A percentile compares a stretch with the other conserved stretches of the same genome.
Conservation (phyloP, 176 grass and related monocot species). For the Phyllostachys edulis region DNA sequence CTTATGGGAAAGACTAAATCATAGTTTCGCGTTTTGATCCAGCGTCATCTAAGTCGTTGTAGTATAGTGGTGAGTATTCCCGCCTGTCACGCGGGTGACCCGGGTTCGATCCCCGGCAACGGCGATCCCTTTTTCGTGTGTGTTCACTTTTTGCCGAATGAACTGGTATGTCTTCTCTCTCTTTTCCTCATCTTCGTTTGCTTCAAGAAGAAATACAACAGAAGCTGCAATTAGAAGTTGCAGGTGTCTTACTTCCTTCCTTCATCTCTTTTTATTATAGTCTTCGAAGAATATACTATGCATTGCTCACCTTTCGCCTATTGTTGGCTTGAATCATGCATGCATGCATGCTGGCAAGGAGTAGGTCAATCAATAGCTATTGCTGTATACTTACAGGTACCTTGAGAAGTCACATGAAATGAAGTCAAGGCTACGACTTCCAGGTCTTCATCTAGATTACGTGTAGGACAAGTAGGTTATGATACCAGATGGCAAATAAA, state of each 20-base stretch:
- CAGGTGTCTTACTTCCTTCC: no score
- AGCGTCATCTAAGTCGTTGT: constrained; percentile 46
- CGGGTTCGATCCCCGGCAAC: constrained; percentile 81
- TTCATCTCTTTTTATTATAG: no score
- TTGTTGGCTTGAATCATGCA: background rate
- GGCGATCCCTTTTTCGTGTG: background rate
- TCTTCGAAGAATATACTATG: background rate
- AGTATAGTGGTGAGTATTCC: constrained; percentile 91
- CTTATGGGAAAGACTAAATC: no score
- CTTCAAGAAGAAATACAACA: background rate
- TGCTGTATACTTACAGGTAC: background rate
- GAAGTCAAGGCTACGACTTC: background rate
- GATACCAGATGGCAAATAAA: background rate
- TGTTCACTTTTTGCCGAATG: no score
- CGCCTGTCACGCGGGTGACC: constrained; percentile 81
- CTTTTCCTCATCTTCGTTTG: background rate
- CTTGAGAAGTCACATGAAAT: constrained; percentile 34
- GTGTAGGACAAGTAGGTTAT: background rate
- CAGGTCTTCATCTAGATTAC: background rate
- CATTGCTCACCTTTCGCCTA: background rate
- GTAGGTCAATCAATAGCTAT: background rate
- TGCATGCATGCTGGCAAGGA: background rate
- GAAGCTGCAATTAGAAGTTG: background rate
- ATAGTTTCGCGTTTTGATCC: no score
- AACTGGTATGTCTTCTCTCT: no score